Percentiles rank a stretch among this genome's conserved stretches.
These are phyloP conservation scores for Lophiostoma macrostomum DNA, from an alignment of 495 filamentous ascomycete genomes.

Conservation along the genomic window DNA sequence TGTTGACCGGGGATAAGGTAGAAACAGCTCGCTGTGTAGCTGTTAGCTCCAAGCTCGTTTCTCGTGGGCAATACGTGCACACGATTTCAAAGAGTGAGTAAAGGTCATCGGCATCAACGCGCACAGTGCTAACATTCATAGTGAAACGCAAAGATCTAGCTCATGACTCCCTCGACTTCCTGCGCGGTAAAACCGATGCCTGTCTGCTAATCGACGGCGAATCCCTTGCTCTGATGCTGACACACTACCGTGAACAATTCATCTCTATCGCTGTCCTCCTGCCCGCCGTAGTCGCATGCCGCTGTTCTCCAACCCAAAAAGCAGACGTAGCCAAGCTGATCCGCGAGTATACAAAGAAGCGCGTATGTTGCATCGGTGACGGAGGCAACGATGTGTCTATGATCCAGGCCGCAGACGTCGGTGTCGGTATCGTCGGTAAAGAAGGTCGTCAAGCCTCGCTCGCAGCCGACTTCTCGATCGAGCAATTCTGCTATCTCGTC, in stretches of 20 bases:
- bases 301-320: slow-evolving; percentile 96
- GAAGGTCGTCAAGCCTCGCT: slow-evolving; percentile 93
- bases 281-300: slow-evolving; percentile 91
- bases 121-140: slow-evolving; percentile 10
- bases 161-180: slow-evolving; percentile 79
- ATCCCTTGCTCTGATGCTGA: slow-evolving; percentile 76
- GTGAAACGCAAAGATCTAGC: slow-evolving; percentile 72
- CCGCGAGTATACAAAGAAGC: slow-evolving; percentile 85
- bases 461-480: slow-evolving; percentile 93
- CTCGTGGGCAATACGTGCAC: slow-evolving; percentile 91
- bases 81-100: slow-evolving; percentile 71
- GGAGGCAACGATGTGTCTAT: slow-evolving; percentile 98
- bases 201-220: slow-evolving; percentile 95
- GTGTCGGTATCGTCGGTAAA: slow-evolving; percentile 96
- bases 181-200: slow-evolving; percentile 81
- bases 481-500: slow-evolving; percentile 92
- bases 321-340: slow-evolving; percentile 90
- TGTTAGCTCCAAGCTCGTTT: slow-evolving; percentile 90
- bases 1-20: slow-evolving; percentile 98
- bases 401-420: slow-evolving; percentile 98
- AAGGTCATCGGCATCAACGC: slow-evolving; percentile 38
- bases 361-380: slow-evolving; percentile 94
- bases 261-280: slow-evolving; percentile 83
- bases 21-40: slow-evolving; percentile 97
- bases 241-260: slow-evolving; percentile 76